These are phyloP conservation scores for Escallonia herrerae DNA, from an alignment of 129 eudicot species.

Conservation along the genomic window DNA sequence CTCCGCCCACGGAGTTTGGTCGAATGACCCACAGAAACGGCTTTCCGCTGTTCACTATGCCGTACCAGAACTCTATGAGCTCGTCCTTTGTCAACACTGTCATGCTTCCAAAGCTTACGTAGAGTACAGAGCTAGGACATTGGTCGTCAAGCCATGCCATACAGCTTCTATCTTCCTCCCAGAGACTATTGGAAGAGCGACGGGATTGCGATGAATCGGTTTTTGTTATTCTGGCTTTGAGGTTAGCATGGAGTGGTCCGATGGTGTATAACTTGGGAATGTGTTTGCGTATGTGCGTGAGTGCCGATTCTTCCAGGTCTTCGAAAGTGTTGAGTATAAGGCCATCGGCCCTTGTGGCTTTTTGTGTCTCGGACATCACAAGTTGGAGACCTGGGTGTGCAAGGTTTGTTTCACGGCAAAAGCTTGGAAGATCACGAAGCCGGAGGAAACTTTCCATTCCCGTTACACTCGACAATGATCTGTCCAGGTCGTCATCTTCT, in stretches of 20 bases:
- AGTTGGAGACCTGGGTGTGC: background rate
- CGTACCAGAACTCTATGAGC: slow-evolving; percentile 11
- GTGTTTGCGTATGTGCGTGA: background rate
- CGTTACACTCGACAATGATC: background rate
- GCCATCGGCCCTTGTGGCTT: background rate
- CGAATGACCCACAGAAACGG: slow-evolving; percentile 5
- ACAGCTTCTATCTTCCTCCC: background rate
- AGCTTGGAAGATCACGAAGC: background rate
- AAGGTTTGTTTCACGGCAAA: background rate
- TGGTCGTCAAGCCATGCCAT: slow-evolving; percentile 11
- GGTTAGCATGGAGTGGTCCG: background rate
- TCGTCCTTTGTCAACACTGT: background rate
- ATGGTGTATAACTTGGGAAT: background rate
- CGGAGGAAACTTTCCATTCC: background rate
- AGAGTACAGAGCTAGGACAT: background rate
- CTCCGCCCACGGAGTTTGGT: background rate
- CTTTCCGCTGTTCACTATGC: slow-evolving; percentile 4
- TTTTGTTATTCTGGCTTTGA: too few species aligned
- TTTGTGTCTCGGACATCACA: background rate
- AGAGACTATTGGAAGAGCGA: too few species aligned
- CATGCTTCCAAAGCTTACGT: slow-evolving; percentile 13
- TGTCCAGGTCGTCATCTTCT: background rate
- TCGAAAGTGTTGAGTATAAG: background rate
- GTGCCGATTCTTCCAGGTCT: background rate
- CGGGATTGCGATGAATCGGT: too few species aligned